Conservation (phyloP, 73 alveolate genomes). For the Stentor coeruleus region DNA sequence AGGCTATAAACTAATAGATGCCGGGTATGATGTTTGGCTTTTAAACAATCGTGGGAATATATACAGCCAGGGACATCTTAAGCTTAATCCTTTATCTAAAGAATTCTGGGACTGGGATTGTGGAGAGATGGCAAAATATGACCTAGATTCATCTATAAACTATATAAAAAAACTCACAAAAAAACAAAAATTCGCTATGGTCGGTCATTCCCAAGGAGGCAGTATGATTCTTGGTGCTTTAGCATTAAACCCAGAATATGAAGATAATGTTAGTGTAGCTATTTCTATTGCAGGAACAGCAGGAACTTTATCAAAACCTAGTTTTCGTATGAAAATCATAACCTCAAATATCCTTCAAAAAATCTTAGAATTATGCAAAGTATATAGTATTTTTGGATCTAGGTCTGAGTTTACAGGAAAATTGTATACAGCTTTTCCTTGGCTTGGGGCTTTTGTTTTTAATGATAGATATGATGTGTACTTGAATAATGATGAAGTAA, state of each 20-base stretch:
- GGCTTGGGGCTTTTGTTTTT: neutral
- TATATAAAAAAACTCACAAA: slow-evolving; percentile 61
- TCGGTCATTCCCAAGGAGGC: slow-evolving; percentile 94
- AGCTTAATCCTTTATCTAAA: slow-evolving; percentile 48
- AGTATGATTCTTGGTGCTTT: slow-evolving; percentile 77
- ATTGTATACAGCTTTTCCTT: slow-evolving; percentile 20
- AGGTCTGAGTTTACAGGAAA: too few species aligned
- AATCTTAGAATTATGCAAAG: too few species aligned
- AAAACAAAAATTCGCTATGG: slow-evolving; percentile 63
- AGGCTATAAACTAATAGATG: slow-evolving; percentile 57
- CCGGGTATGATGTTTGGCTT: slow-evolving; percentile 90
- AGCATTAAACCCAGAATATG: slow-evolving; percentile 33
- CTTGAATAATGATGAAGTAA: neutral
- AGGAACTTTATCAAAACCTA: too few species aligned
- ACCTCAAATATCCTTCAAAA: too few species aligned
- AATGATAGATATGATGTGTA: neutral
- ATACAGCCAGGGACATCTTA: slow-evolving; percentile 39
- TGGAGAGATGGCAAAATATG: slow-evolving; percentile 85
- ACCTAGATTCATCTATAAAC: slow-evolving; percentile 70
- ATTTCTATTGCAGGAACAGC: neutral
- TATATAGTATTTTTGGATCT: too few species aligned
- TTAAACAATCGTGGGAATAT: slow-evolving; percentile 80
- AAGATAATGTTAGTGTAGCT: neutral
- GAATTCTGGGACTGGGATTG: slow-evolving; percentile 82
- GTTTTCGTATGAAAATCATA: too few species aligned